Evolutionary conservation across 495 filamentous ascomycete species (phyloP).

Genomic region (Podospora anserina): DNA sequence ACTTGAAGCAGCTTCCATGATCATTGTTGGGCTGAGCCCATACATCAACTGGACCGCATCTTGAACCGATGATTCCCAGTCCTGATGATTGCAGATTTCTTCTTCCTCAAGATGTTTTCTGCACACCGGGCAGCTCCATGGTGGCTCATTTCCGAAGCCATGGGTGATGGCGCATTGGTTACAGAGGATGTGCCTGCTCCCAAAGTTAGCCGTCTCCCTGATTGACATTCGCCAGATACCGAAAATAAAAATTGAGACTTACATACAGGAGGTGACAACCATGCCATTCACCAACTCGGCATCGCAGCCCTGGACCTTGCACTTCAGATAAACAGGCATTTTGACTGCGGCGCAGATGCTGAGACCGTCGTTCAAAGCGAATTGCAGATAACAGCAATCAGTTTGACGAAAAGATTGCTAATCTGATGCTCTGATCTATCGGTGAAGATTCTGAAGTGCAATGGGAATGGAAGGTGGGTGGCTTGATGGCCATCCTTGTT

Average conservation of each 20-base stretch:
- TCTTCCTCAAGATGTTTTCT: constrained; percentile 62
- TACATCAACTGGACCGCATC: constrained; percentile 52
- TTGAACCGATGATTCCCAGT: constrained; percentile 77
- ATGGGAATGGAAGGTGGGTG: no score
- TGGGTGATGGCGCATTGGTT: constrained; percentile 65
- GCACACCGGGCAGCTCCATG: constrained; percentile 78
- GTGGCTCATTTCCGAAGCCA: constrained; percentile 59
- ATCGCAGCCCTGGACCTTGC: constrained; percentile 81
- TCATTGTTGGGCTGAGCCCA: constrained; percentile 75
- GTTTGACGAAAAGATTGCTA: no score
- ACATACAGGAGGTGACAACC: constrained; percentile 91
- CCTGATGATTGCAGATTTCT: constrained; percentile 80
- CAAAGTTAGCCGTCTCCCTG: background rate
- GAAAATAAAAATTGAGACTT: constrained; percentile 19
- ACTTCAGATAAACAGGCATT: constrained; percentile 74
- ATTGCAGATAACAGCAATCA: background rate
- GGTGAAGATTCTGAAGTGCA: no score
- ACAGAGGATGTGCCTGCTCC: constrained; percentile 80
- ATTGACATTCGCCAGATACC: background rate
- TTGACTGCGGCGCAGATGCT: background rate
- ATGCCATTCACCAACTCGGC: constrained; percentile 68
- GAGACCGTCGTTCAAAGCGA: background rate
- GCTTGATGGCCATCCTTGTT: background rate
- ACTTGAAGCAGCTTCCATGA: constrained; percentile 87
- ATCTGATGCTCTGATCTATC: background rate